These are phyloP conservation scores for Fusarium albosuccineum DNA, from an alignment of 2,329 filamentous ascomycete species.

Conservation along the genomic window DNA sequence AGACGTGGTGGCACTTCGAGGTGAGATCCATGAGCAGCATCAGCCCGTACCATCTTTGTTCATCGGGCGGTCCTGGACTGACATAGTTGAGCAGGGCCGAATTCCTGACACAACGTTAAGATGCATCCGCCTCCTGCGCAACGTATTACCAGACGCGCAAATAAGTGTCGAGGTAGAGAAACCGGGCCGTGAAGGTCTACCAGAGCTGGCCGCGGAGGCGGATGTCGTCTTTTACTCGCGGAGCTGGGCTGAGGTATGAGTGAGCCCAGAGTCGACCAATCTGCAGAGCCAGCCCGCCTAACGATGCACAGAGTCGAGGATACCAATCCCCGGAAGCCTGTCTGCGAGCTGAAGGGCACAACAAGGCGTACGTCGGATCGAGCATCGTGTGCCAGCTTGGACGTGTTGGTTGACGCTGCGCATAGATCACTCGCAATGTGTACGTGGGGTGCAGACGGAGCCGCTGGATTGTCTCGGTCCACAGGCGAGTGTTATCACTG, in stretches of 20 bases:
- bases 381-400: constrained; percentile 15
- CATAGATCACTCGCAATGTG: constrained; percentile 64
- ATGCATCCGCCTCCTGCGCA: constrained; percentile 70
- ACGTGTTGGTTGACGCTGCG: constrained; percentile 39
- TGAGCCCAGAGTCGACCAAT: constrained; percentile 13
- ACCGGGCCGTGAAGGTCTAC: constrained; percentile 70
- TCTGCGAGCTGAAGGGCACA: constrained; percentile 59
- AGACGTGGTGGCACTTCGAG: constrained; percentile 80
- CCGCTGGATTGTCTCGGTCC: constrained; percentile 50
- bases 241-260: constrained; percentile 75
- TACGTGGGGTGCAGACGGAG: constrained; percentile 70
- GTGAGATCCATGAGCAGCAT: constrained; percentile 53
- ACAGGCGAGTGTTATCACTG: constrained; percentile 50
- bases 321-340: constrained; percentile 64
- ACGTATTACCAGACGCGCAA: constrained; percentile 56
- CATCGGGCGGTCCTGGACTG: constrained; percentile 19
- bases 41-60: background rate
- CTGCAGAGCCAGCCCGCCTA: constrained; percentile 23
- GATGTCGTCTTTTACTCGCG: constrained; percentile 82
- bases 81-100: constrained; percentile 64
- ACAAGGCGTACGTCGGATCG: constrained; percentile 65
- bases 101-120: constrained; percentile 70
- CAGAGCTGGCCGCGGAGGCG: constrained; percentile 70
- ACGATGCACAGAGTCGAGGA: constrained; percentile 51
- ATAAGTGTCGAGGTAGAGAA: constrained; percentile 82